Evolutionary conservation across 1,139 yeast species (phyloP).

Genomic region (Sugiyamaella neomexicana): DNA sequence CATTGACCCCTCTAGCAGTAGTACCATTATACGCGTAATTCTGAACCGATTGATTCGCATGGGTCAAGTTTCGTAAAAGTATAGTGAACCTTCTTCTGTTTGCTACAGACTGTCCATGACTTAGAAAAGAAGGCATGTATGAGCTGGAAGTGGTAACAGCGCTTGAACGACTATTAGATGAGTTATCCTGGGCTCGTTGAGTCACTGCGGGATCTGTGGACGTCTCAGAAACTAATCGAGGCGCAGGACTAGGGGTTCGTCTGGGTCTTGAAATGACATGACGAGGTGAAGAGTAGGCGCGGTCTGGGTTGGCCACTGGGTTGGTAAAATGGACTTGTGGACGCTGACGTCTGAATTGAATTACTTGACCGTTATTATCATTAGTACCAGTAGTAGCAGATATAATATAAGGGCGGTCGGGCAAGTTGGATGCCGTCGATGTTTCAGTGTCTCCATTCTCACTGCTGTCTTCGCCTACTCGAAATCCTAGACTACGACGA

Average conservation of each 20-base stretch:
- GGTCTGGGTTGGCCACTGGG: slow-evolving; percentile 23
- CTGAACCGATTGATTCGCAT: neutral
- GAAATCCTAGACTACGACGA: neutral
- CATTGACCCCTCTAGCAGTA: neutral
- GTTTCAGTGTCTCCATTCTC: neutral
- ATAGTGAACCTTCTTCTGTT: slow-evolving; percentile 5
- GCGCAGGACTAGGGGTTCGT: slow-evolving; percentile 11
- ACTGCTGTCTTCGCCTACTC: neutral
- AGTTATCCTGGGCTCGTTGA: no score
- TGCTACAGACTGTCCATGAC: neutral
- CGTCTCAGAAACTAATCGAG: neutral
- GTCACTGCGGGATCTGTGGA: neutral
- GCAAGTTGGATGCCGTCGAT: neutral
- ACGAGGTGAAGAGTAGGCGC: neutral
- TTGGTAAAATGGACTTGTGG: slow-evolving; percentile 29
- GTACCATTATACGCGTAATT: neutral
- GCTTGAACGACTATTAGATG: neutral
- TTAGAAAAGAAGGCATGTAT: no score
- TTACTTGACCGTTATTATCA: slow-evolving; percentile 1
- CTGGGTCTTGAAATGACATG: neutral
- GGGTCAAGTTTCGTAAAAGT: slow-evolving; percentile 3
- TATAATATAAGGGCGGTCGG: slow-evolving; percentile 11
- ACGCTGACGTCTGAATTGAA: slow-evolving; percentile 15
- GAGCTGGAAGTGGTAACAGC: neutral
- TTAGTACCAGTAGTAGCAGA: slow-evolving; percentile 2